Conservation (phyloP, 495 filamentous ascomycete genomes). For the Glonium stellatum region DNA sequence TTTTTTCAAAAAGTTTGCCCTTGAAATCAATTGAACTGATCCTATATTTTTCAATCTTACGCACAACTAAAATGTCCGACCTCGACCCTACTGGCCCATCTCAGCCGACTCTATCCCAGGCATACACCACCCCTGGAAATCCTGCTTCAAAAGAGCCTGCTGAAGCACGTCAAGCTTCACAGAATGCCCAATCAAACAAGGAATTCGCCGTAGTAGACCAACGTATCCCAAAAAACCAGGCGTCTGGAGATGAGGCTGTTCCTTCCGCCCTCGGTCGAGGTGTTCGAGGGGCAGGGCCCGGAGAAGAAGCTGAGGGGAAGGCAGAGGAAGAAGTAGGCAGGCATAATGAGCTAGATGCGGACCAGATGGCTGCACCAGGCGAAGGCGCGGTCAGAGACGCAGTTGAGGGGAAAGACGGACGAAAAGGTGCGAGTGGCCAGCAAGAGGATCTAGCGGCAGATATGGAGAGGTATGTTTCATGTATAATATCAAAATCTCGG, state of each 20-base stretch:
- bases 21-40: not conserved
- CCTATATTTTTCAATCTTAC: not conserved
- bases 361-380: slow-evolving; percentile 36
- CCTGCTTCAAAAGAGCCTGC: slow-evolving; percentile 33
- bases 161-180: slow-evolving; percentile 23
- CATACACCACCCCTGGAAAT: slow-evolving; percentile 37
- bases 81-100: slow-evolving; percentile 22
- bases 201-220: slow-evolving; percentile 20
- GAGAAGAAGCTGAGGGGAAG: slow-evolving; percentile 32
- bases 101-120: slow-evolving; percentile 33
- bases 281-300: slow-evolving; percentile 31
- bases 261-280: slow-evolving; percentile 28
- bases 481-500: too few species aligned
- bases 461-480: slow-evolving; percentile 32
- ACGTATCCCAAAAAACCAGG: slow-evolving; percentile 29
- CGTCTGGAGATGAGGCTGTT: slow-evolving; percentile 21
- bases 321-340: slow-evolving; percentile 34
- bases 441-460: slow-evolving; percentile 33
- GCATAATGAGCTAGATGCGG: slow-evolving; percentile 35
- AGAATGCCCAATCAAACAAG: slow-evolving; percentile 15
- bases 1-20: not conserved
- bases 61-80: slow-evolving; percentile 15
- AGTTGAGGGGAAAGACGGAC: slow-evolving; percentile 20
- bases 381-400: slow-evolving; percentile 36
- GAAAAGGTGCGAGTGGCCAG: slow-evolving; percentile 20